phyloP scores from a whole-genome alignment of 2,329 filamentous ascomycete genomes.

The Ceratocystis colombiana region DNA sequence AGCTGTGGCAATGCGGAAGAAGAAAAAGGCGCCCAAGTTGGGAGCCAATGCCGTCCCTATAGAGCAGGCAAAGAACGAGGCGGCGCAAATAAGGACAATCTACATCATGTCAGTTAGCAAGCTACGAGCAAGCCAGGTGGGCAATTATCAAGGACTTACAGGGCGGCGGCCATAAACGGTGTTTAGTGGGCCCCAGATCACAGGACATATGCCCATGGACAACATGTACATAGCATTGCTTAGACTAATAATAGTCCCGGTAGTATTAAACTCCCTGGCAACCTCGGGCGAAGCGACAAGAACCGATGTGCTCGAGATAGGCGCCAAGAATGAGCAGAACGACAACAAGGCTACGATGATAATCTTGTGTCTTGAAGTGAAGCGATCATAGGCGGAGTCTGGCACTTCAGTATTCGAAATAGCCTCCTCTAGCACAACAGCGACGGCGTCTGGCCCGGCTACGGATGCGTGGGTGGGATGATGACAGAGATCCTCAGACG shows the following conservation, averaged over 20 bases:
- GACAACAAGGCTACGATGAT: constrained; percentile 59
- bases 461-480: constrained; percentile 23
- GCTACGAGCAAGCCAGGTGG: not conserved
- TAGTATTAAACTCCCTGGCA: constrained; percentile 53
- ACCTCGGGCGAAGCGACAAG: constrained; percentile 66
- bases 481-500: constrained; percentile 18
- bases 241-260: constrained; percentile 58
- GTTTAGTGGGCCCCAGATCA: constrained; percentile 63
- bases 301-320: constrained; percentile 63
- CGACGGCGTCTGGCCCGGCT: constrained; percentile 23
- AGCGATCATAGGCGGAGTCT: constrained; percentile 54
- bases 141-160: constrained; percentile 35
- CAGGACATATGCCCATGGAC: constrained; percentile 60
- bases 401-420: constrained; percentile 32
- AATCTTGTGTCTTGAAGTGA: constrained; percentile 52
- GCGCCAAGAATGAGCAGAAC: constrained; percentile 66
- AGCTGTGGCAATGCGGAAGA: constrained; percentile 64
- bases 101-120: constrained; percentile 23
- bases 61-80: constrained; percentile 58
- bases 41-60: constrained; percentile 62
- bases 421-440: constrained; percentile 21
- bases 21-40: constrained; percentile 59
- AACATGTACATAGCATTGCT: constrained; percentile 67
- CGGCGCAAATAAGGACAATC: constrained; percentile 44
- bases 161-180: constrained; percentile 51